Base-by-base conservation (phyloP, 805 yeast genomes). In the Yamadazyma akitaensis region DNA sequence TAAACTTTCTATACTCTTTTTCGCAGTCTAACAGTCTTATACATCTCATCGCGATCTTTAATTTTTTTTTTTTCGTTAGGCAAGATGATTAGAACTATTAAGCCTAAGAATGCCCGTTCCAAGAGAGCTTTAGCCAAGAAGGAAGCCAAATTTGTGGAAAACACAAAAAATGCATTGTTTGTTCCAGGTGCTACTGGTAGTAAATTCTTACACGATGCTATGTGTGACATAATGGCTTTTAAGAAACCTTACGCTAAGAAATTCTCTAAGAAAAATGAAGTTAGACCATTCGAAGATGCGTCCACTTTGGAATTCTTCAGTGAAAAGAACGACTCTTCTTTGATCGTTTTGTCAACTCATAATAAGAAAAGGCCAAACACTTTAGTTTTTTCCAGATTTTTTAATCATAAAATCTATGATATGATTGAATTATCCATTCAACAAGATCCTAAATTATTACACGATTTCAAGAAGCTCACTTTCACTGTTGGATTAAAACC, bases 281-380 rank as follows among this genome's bases (percentile, higher is more conserved):
- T 92, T 51, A 78, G 85, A 55, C 98, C 99, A 13, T 94, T 94
- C 67, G 99, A 94, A 67, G 98, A 94, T 63, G 77, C 88, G 12
- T 58, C 85, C 2, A 79, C 85, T 32, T 69, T 94, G 49, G 99
- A 94, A 67, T 94, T 94, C 60, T 88, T 94, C 68, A 79, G 96
- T 56, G 96, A 92, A 66, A 94, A 94, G 76, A 94, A 94, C 64
- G 99, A 94, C 65, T 66, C 86, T 37, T 89, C 98, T 2, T 70
- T 94, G 47, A 63, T 94, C 60, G 95, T 94, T 12, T 75, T 91
- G 43, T 77, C 89, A 8, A 76, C 88, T 17, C 80, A 80, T 67
- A 88, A 88, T 62, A 94, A 94, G 65, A 94, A 94, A 73, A 80
- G 99, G 65, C 96, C 95, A 51, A 88, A 92, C 67, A 89, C 88